Percentiles rank a stretch among this genome's conserved stretches.
Evolutionary conservation across 2,329 filamentous ascomycete genomes (phyloP).

Genomic region (Aspergillus terreus): DNA sequence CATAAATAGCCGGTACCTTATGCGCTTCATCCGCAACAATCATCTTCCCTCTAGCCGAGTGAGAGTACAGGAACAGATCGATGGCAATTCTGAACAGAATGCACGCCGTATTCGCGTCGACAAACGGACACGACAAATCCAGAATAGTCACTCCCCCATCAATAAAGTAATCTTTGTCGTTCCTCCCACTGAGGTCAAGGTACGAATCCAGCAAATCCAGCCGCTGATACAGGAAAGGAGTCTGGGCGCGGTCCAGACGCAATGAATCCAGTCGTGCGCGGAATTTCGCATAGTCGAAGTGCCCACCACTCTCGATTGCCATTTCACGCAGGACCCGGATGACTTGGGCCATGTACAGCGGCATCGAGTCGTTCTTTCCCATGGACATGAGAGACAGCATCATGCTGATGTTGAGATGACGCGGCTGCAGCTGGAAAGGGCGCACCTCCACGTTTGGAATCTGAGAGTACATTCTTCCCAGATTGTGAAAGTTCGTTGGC

Average conservation of each 20-base stretch:
- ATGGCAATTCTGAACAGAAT: conserved; percentile 70
- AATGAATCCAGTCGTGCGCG: conserved; percentile 32
- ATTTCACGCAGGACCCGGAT: conserved; percentile 51
- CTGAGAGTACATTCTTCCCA: conserved; percentile 43
- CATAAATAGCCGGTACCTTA: conserved; percentile 46
- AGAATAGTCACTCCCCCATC: conserved; percentile 52
- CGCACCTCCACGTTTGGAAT: conserved; percentile 24
- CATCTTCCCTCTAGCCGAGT: conserved; percentile 51
- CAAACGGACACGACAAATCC: conserved; percentile 69
- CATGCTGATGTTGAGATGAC: conserved; percentile 49
- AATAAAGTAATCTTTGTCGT: conserved; percentile 11
- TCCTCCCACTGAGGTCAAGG: conserved; percentile 38
- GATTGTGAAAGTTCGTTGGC: conserved; percentile 43
- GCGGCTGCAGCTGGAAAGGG: conserved; percentile 13
- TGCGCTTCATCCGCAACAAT: conserved; percentile 75
- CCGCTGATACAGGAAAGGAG: conserved; percentile 55
- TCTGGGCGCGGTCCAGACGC: conserved; percentile 49
- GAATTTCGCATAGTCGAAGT: conserved; percentile 48
- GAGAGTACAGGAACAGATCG: conserved; percentile 60
- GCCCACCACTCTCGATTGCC: conserved; percentile 37
- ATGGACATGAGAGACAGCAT: conserved; percentile 57
- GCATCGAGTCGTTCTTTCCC: conserved; percentile 35
- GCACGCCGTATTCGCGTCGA: conserved; percentile 65
- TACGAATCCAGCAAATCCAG: conserved; percentile 64
- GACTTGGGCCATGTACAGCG: conserved; percentile 50